These are phyloP conservation scores for Phytopythium litorale DNA, from an alignment of 352 stramenopile genomes.

Conservation along the genomic window DNA sequence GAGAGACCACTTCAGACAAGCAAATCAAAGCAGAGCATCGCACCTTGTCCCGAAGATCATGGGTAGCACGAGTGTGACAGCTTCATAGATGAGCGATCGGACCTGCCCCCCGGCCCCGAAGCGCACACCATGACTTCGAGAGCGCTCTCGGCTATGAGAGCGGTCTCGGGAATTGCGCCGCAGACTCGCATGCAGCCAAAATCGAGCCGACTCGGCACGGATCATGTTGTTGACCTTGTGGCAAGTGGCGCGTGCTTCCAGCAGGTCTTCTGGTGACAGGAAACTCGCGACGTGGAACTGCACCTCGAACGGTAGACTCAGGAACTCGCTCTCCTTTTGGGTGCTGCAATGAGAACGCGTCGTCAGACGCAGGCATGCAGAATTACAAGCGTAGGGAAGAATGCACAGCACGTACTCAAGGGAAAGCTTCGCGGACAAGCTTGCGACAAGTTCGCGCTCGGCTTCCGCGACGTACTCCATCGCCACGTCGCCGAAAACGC, in stretches of 20 bases:
- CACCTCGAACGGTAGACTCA: slow-evolving; percentile 77
- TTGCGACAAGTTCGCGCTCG: slow-evolving; percentile 58
- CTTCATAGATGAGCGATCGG: slow-evolving; percentile 77
- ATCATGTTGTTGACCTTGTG: slow-evolving; percentile 84
- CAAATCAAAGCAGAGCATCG: not conserved
- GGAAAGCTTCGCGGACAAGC: slow-evolving; percentile 32
- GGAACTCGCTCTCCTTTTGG: slow-evolving; percentile 55
- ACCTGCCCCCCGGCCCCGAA: slow-evolving; percentile 44
- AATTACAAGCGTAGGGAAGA: not conserved
- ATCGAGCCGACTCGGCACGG: slow-evolving; percentile 75
- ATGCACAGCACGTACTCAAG: slow-evolving; percentile 34
- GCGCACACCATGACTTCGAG: slow-evolving; percentile 39
- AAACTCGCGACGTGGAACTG: slow-evolving; percentile 78
- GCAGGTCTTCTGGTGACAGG: slow-evolving; percentile 68
- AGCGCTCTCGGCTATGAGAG: slow-evolving; percentile 40
- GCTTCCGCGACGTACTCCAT: slow-evolving; percentile 60
- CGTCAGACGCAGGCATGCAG: not conserved
- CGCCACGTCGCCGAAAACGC: slow-evolving; percentile 66
- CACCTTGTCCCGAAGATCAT: slow-evolving; percentile 73
- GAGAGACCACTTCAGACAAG: not conserved
- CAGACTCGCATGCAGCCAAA: slow-evolving; percentile 81
- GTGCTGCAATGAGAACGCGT: slow-evolving; percentile 24
- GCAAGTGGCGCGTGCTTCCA: slow-evolving; percentile 68
- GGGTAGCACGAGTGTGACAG: slow-evolving; percentile 67
- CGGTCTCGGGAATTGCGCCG: slow-evolving; percentile 59